Evolutionary conservation across 306 rosid species (phyloP), one percentile per base, ranked within the genome.

Genomic region (Prunus davidiana): DNA sequence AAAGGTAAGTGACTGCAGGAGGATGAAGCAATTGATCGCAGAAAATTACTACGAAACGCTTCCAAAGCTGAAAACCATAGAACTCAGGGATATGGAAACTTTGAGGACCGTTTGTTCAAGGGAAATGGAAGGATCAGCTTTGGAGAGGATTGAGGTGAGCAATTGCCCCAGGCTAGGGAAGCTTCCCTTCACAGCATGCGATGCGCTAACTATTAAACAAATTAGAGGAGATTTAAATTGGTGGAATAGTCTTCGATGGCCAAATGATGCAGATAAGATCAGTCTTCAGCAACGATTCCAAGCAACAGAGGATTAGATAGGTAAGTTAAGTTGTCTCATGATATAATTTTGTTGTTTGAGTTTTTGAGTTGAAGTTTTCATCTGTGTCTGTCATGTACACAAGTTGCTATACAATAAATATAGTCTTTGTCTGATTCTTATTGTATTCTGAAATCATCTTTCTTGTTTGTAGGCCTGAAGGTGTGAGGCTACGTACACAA

Each of bases 91-190:
- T 65, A 65, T 76, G 79, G 73, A 62, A 32, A 72, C 12, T 25
- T 66, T 79, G 46, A 79, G 30, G 46, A 65, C 14, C 46, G 50
- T 79, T 32, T 46, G 74, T 49, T 8, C 20, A 3, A 58, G 47
- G 52, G 74, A 20, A 16, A n/a, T n/a, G 19, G 12, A n/a, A 16
- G 32, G 60, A 45, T 45, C 54, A 2, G 56, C 52, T 66, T 25
- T 65, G 34, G 78, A 64, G 74, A 47, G 57, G 27, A 13, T 79
- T 41, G 49, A 8, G n/a, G 82, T 79, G 67, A 49, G 38, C 82
- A 18, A 43, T 20, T 79, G 78, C 67, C 24, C 76, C 24, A 1
- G 24, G 32, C 30, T 79, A 2, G 6, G 7, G 28, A 68, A 22
- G 63, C 69, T 77, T 47, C 70, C 75, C 19, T 20, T 77, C 47